phyloP scores from a whole-genome alignment of 306 rosid species.

The Styphnolobium japonicum region DNA sequence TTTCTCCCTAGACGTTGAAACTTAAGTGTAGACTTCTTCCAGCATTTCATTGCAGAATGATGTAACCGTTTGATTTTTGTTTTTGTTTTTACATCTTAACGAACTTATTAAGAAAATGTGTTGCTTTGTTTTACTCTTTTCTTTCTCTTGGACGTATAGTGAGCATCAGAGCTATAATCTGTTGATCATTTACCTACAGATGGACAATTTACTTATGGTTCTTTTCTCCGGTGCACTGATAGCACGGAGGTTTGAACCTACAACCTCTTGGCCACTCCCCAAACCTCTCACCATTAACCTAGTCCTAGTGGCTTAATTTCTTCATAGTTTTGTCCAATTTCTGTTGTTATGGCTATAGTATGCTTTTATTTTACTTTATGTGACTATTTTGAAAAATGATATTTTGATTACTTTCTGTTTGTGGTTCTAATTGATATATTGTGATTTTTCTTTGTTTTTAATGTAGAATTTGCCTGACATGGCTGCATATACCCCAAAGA shows the following conservation, averaged over 20 bases:
- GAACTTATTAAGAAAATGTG: background rate
- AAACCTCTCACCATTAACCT: background rate
- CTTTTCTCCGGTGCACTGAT: background rate
- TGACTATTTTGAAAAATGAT: background rate
- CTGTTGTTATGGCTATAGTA: background rate
- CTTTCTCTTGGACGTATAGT: background rate
- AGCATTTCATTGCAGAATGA: background rate
- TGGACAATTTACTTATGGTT: background rate
- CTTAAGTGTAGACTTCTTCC: background rate
- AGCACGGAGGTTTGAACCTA: background rate
- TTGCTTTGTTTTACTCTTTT: background rate
- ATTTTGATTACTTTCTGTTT: background rate
- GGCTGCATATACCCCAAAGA: conserved; percentile 57
- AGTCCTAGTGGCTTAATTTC: background rate
- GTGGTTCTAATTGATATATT: background rate
- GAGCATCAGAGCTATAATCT: background rate
- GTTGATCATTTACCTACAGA: background rate
- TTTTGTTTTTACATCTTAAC: background rate
- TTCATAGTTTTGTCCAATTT: background rate
- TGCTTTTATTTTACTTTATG: background rate
- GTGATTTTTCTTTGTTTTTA: background rate
- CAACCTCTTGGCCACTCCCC: background rate
- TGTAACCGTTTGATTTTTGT: background rate
- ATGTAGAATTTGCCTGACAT: conserved; percentile 33
- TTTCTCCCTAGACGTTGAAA: background rate